A percentile compares a stretch with the other conserved stretches of the same genome.
Evolutionary conservation across 208 protist species (phyloP).

Genomic region (Tritrichomonas musculus): DNA sequence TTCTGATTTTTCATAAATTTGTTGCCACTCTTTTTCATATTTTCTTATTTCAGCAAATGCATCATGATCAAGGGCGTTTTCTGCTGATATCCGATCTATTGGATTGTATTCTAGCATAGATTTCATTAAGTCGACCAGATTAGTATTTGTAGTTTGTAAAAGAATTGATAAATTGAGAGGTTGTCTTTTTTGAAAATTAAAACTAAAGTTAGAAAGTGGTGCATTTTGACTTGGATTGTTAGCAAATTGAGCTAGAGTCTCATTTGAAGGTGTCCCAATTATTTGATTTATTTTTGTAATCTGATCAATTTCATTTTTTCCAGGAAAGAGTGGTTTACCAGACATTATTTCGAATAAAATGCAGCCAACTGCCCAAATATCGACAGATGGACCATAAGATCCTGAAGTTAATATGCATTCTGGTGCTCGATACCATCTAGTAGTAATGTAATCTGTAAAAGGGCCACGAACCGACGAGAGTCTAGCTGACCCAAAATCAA

Average conservation of each 20-base stretch:
- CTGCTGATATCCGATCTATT: conserved; percentile 14
- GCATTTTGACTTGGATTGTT: neutral
- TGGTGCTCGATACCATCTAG: conserved; percentile 73
- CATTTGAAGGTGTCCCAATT: neutral
- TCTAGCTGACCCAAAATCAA: conserved; percentile 75
- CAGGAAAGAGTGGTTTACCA: conserved; percentile 25
- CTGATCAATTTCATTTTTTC: neutral
- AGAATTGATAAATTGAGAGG: neutral
- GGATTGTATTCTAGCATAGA: conserved; percentile 6
- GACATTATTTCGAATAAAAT: conserved; percentile 13
- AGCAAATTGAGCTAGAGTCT: neutral
- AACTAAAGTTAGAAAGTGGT: no score
- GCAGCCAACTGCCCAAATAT: conserved; percentile 32
- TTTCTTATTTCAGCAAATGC: neutral
- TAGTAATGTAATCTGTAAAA: conserved; percentile 75
- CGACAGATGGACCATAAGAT: neutral
- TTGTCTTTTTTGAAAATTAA: neutral
- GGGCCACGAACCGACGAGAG: conserved; percentile 54
- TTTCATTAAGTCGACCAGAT: neutral
- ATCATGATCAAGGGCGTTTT: neutral
- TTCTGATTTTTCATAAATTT: no score
- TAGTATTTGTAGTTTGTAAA: neutral
- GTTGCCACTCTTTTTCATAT: no score
- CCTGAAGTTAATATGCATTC: conserved; percentile 63
- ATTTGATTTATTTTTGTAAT: neutral